A percentile compares a stretch with the other conserved stretches of the same genome.
Conservation (phyloP, 1,284 basidiomycete genomes). For the Anthracocystis setariae region DNA sequence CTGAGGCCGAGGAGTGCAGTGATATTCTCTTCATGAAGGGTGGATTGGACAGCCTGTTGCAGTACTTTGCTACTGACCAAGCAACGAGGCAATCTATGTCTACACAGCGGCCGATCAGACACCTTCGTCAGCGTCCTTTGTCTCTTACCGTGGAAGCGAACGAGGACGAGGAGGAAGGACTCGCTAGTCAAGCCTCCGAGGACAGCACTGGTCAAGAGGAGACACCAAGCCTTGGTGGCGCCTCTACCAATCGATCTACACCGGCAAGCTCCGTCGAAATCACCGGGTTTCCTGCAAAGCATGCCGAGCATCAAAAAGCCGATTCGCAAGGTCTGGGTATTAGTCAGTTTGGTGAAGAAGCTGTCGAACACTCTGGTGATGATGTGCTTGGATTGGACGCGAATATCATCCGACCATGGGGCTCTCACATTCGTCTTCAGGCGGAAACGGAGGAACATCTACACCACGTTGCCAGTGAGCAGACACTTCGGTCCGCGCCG, state of each 20-base stretch:
- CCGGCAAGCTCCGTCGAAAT: conserved; percentile 58
- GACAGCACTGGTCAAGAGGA: conserved; percentile 49
- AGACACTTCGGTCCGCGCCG: conserved; percentile 53
- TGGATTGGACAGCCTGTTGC: conserved; percentile 53
- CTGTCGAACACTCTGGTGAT: not conserved
- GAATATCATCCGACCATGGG: conserved; percentile 14
- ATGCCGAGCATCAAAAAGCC: conserved; percentile 4
- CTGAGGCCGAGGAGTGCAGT: conserved; percentile 68
- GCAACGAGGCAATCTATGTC: conserved; percentile 18
- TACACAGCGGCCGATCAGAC: conserved; percentile 1
- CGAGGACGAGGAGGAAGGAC: conserved; percentile 44
- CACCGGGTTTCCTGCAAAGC: conserved; percentile 14
- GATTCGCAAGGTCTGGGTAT: conserved; percentile 40
- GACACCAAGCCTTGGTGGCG: conserved; percentile 52
- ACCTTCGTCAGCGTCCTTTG: conserved; percentile 25
- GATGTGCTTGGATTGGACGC: conserved; percentile 25
- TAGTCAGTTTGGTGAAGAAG: conserved; percentile 3
- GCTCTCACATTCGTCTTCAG: conserved; percentile 6
- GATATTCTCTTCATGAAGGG: conserved; percentile 57
- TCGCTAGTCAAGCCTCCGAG: conserved; percentile 30
- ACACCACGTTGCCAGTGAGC: conserved; percentile 55
- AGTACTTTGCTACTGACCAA: conserved; percentile 47
- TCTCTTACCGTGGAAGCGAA: conserved; percentile 31
- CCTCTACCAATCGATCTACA: conserved; percentile 50
- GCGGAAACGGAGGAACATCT: conserved; percentile 30